phyloP scores from a whole-genome alignment of 495 filamentous ascomycete genomes.

The Aspergillus egyptiacus region DNA sequence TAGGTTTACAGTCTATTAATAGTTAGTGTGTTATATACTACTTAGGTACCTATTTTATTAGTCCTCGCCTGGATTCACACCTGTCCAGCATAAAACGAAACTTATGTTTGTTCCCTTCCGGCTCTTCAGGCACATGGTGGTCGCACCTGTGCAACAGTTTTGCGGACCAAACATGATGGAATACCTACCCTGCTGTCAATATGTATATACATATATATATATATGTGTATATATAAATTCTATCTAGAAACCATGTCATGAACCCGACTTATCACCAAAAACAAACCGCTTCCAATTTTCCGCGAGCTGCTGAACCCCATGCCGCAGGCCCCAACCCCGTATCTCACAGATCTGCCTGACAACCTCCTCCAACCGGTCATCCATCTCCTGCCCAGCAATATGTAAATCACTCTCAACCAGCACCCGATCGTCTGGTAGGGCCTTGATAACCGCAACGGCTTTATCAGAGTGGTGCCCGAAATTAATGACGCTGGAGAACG shows the following conservation, averaged over 20 bases:
- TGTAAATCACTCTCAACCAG: slow-evolving; percentile 91
- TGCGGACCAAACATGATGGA: too few relatives aligned
- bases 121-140: too few relatives aligned
- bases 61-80: too few relatives aligned
- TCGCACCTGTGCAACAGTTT: too few relatives aligned
- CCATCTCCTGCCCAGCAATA: slow-evolving; percentile 77
- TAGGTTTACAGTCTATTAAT: neutral
- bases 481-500: slow-evolving; percentile 82
- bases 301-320: slow-evolving; percentile 63
- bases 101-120: too few relatives aligned
- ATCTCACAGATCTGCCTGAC: slow-evolving; percentile 65
- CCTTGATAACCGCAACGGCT: slow-evolving; percentile 60
- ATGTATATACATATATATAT: too few relatives aligned
- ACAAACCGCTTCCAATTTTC: slow-evolving; percentile 79
- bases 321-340: slow-evolving; percentile 68
- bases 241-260: neutral
- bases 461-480: slow-evolving; percentile 53
- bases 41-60: too few relatives aligned
- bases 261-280: slow-evolving; percentile 54
- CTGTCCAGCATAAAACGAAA: too few relatives aligned
- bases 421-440: slow-evolving; percentile 69
- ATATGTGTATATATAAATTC: too few relatives aligned
- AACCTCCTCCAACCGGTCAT: slow-evolving; percentile 66
- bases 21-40: too few relatives aligned
- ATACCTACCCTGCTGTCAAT: too few relatives aligned